phyloP scores from a whole-genome alignment of 1,284 basidiomycete genomes.

The Moesziomyces globuligerus region DNA sequence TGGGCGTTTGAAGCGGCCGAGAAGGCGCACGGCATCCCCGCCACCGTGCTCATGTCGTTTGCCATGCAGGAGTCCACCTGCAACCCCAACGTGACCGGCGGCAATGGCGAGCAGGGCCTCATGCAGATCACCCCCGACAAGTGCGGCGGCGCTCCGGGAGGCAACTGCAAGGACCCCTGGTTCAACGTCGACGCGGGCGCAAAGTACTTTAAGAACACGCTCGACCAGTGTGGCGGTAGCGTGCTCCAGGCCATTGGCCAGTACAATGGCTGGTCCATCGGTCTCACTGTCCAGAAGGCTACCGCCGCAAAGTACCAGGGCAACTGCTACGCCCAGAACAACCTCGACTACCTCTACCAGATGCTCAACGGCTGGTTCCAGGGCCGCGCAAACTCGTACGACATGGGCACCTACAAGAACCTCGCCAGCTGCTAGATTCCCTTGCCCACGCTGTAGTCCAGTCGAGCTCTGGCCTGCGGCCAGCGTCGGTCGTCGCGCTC shows the following conservation, averaged over 20 bases:
- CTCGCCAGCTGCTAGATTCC: constrained; percentile 23
- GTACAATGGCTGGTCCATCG: constrained; percentile 58
- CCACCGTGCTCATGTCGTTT: constrained; percentile 55
- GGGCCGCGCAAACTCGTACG: constrained; percentile 40
- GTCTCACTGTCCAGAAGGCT: constrained; percentile 42
- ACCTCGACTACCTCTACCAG: constrained; percentile 58
- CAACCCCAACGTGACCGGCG: constrained; percentile 49
- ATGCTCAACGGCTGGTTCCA: constrained; percentile 57
- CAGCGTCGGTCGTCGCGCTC: too few species aligned
- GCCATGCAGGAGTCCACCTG: constrained; percentile 61
- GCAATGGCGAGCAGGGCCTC: constrained; percentile 57
- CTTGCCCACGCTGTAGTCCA: background rate
- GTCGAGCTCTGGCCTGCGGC: too few species aligned
- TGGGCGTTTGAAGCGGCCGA: constrained; percentile 50
- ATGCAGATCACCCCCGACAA: constrained; percentile 63
- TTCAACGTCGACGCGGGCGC: constrained; percentile 55
- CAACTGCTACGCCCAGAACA: constrained; percentile 54
- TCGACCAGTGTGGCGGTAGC: constrained; percentile 40
- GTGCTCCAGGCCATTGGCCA: constrained; percentile 45
- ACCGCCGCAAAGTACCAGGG: constrained; percentile 37
- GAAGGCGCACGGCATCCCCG: constrained; percentile 41
- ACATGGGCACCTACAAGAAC: constrained; percentile 44
- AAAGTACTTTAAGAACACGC: constrained; percentile 49
- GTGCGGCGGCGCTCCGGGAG: constrained; percentile 48
- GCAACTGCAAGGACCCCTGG: constrained; percentile 49